Percentiles rank a stretch among this genome's conserved stretches.
phyloP scores from a whole-genome alignment of 257 asterid genomes.

The Solanum paucissectum region DNA sequence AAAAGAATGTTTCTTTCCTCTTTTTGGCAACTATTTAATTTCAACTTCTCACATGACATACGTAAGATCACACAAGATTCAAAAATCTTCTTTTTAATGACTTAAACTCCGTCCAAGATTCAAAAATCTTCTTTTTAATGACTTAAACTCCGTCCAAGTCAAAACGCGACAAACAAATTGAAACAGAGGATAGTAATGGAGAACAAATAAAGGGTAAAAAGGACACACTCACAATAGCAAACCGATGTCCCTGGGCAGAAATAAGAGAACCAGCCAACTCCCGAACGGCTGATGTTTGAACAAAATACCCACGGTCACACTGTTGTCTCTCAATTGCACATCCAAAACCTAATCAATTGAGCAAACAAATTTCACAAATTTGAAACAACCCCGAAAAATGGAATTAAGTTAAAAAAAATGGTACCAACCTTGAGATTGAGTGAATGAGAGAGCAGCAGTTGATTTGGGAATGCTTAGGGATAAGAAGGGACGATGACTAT shows the following conservation, averaged over 20 bases:
- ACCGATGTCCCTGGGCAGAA: conserved; percentile 57
- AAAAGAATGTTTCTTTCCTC: background rate
- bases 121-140: background rate
- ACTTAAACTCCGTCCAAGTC: accelerated
- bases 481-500: background rate
- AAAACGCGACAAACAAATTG: background rate
- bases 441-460: background rate
- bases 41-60: too few relatives aligned
- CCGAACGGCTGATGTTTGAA: conserved; percentile 48
- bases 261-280: conserved; percentile 61
- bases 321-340: conserved; percentile 12
- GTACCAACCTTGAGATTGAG: background rate
- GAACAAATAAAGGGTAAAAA: background rate
- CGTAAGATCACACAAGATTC: too few relatives aligned
- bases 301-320: conserved; percentile 7
- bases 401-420: background rate
- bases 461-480: background rate
- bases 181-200: background rate
- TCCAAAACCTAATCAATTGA: conserved; percentile 21
- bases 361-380: background rate
- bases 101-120: too few relatives aligned
- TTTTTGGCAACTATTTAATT: background rate
- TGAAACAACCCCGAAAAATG: background rate
- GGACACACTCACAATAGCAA: conserved; percentile 53
- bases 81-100: background rate